A percentile compares a stretch with the other conserved stretches of the same genome.
Evolutionary conservation across 139 green algal species (phyloP).

Genomic region (Ettlia oleoabundans): DNA sequence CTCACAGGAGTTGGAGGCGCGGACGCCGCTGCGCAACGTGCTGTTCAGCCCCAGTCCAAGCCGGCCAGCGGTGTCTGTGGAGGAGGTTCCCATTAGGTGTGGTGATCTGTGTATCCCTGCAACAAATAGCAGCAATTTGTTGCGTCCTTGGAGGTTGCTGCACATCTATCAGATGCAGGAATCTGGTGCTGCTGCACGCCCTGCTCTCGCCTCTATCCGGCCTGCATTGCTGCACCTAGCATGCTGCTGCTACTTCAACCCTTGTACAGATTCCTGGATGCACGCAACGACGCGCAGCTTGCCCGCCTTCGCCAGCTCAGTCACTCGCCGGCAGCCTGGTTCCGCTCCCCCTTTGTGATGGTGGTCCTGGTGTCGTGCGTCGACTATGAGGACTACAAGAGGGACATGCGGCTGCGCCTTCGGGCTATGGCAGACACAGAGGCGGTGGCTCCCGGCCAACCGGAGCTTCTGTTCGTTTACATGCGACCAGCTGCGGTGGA

Average conservation of each 20-base stretch:
- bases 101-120: background rate
- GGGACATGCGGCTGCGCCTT: slow-evolving; percentile 43
- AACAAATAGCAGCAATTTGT: too few species aligned
- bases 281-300: slow-evolving; percentile 58
- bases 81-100: slow-evolving; percentile 68
- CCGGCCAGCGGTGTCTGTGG: slow-evolving; percentile 60
- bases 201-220: too few species aligned
- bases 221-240: too few species aligned
- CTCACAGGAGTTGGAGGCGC: slow-evolving; percentile 68
- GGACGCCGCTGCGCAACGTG: slow-evolving; percentile 65
- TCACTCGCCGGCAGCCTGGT: slow-evolving; percentile 77
- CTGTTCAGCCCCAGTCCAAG: slow-evolving; percentile 76
- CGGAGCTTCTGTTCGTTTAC: slow-evolving; percentile 68
- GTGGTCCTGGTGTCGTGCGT: slow-evolving; percentile 72
- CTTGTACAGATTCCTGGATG: slow-evolving; percentile 70
- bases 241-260: too few species aligned
- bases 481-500: slow-evolving; percentile 55
- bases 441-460: background rate
- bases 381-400: slow-evolving; percentile 83
- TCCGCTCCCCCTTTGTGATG: slow-evolving; percentile 75
- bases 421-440: slow-evolving; percentile 61
- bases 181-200: too few species aligned
- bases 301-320: slow-evolving; percentile 63
- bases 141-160: too few species aligned
- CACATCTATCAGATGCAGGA: too few species aligned